These are phyloP conservation scores for Stephanodiscus minutulus DNA, from an alignment of 108 stramenopile genomes.

Conservation along the genomic window DNA sequence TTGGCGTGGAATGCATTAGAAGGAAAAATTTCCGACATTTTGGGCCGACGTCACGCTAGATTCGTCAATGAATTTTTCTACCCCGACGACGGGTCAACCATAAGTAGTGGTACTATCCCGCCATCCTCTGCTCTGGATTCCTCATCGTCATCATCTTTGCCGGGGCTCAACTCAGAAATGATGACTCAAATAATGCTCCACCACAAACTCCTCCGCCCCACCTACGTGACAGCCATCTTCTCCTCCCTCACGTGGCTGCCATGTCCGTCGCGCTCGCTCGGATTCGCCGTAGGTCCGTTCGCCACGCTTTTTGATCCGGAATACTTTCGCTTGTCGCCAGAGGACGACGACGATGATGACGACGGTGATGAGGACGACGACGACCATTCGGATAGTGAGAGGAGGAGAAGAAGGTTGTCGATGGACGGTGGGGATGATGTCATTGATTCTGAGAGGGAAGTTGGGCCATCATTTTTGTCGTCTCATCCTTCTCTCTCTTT, in stretches of 20 bases:
- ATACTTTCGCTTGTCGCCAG: conserved; percentile 57
- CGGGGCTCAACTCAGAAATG: conserved; percentile 24
- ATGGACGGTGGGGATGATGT: conserved; percentile 10
- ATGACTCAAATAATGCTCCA: conserved; percentile 67
- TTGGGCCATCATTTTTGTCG: background rate
- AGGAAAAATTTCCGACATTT: conserved; percentile 17
- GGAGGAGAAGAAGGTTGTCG: conserved; percentile 16
- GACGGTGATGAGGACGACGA: conserved; percentile 41
- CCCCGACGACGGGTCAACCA: conserved; percentile 6
- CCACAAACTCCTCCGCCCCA: conserved; percentile 48
- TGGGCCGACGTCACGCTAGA: conserved; percentile 34
- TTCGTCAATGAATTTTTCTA: conserved; percentile 52
- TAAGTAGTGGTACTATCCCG: background rate
- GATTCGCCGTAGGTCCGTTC: conserved; percentile 88
- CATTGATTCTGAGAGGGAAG: conserved; percentile 1
- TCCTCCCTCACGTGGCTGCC: conserved; percentile 75
- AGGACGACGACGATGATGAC: conserved; percentile 64
- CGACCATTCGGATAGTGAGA: conserved; percentile 28
- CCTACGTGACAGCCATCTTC: conserved; percentile 71
- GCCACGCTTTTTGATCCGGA: conserved; percentile 79
- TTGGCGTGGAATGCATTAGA: conserved; percentile 52
- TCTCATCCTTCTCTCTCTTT: conserved; percentile 24
- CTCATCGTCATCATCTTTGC: background rate
- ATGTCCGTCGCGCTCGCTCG: conserved; percentile 72
- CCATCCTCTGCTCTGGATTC: conserved; percentile 5